These are phyloP conservation scores for Candida buenavistaensis DNA, from an alignment of 1,139 yeast genomes.

Conservation along the genomic window DNA sequence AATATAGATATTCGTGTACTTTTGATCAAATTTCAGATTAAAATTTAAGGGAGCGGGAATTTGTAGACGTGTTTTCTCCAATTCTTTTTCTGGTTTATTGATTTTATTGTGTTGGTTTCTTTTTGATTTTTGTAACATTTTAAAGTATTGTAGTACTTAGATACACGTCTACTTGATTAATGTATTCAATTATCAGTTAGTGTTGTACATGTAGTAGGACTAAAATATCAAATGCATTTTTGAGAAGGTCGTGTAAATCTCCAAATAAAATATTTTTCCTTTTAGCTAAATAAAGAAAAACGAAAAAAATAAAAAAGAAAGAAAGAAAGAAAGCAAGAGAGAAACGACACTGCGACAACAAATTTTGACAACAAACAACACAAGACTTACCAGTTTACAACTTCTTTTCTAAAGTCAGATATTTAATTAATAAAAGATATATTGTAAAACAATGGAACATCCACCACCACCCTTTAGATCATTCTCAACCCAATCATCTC, in stretches of 20 bases:
- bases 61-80: neutral
- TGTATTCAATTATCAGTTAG: too few relatives aligned
- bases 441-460: constrained; percentile 9
- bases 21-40: neutral
- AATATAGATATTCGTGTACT: constrained; percentile 4
- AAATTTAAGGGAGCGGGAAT: too few relatives aligned
- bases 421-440: too few relatives aligned
- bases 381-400: neutral
- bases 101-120: too few relatives aligned
- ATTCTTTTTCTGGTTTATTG: neutral
- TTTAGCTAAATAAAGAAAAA: neutral
- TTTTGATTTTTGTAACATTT: too few relatives aligned
- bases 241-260: too few relatives aligned
- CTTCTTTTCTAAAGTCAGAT: neutral
- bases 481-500: constrained; percentile 35
- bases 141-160: too few relatives aligned
- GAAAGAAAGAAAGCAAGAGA: neutral
- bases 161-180: too few relatives aligned
- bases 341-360: neutral
- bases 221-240: too few relatives aligned
- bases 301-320: neutral
- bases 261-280: too few relatives aligned
- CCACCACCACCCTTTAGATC: constrained; percentile 36
- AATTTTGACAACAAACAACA: neutral
- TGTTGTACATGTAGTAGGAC: too few relatives aligned